Base-by-base conservation (phyloP, 768 basidiomycete genomes). In the Psilocybe azurescens region DNA sequence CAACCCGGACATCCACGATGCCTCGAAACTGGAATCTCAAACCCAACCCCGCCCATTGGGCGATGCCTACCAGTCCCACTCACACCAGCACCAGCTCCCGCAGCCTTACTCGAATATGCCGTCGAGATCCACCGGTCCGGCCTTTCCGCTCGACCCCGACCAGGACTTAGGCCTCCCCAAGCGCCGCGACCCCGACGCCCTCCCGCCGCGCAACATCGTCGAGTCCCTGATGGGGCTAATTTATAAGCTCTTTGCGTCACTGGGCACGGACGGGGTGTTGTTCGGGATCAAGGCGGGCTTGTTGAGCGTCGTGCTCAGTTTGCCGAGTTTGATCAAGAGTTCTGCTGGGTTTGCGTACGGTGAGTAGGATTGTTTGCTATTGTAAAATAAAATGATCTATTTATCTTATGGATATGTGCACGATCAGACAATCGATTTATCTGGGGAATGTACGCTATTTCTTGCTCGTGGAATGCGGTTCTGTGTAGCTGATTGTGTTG, bases 231-330 rank as follows among this genome's bases (percentile, higher is more conserved):
- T 86, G 80, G 79, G 78, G 50, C 67, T 74, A 57, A 1, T 86
- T 1, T 86, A 88, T 69, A 65, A 74, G 13, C 62, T 73, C 1
- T 63, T 78, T 3, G 72, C 72, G 2, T 75, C 77, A 0, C 64
- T 90, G 0, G 79, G 79, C 3, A 74, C 79, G 3, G 91, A 90
- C 5, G 91, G 93, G 64, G 74, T 79, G 1, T 70, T 91, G 30
- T 93, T 86, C 60, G 90, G 89, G 0, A 55, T 93, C 59, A 94
- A 93, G 73, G 90, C 88, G 2, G 89, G 86, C 0, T 62, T 87
- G 32, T 70, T 94, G 60, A 86, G 89, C 16, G 60, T 89, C 1
- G 63, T 87, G 11, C 76, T 92, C 48, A 78, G 82, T 62, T 64
- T 91, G 24, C 90, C 90, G 0, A 83, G 75, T n/a, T 81, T 90